phyloP scores from a whole-genome alignment of 164 flowering plant species.

The Aristolochia californica region DNA sequence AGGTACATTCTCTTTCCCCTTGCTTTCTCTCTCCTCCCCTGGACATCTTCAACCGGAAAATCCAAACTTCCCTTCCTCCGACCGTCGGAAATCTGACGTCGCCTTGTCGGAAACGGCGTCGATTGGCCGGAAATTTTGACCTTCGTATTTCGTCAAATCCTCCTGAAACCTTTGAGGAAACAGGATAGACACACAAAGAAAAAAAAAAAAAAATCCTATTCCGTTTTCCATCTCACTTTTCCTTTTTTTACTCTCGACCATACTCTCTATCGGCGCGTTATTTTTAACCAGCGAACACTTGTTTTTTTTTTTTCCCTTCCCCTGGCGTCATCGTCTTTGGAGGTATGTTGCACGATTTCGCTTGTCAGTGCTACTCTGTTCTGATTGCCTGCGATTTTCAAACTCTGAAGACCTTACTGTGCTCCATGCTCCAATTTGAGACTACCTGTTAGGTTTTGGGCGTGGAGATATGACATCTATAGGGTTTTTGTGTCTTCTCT shows the following conservation, averaged over 20 bases:
- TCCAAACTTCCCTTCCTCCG: constrained; percentile 9
- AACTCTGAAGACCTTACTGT: too few species aligned
- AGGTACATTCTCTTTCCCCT: constrained; percentile 3
- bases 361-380: too few species aligned
- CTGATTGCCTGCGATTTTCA: too few species aligned
- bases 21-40: constrained; percentile 9
- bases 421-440: too few species aligned
- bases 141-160: background rate
- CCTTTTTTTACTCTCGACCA: background rate
- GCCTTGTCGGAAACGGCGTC: constrained; percentile 10
- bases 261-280: constrained; percentile 20
- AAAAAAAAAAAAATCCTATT: too few species aligned
- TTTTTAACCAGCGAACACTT: constrained; percentile 14
- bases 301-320: background rate
- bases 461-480: too few species aligned
- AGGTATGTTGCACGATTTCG: too few species aligned
- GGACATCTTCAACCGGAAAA: constrained; percentile 25
- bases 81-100: background rate
- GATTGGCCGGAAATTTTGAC: constrained; percentile 2
- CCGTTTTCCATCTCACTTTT: constrained; percentile 8
- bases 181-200: background rate
- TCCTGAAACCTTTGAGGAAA: background rate
- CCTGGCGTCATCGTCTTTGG: background rate
- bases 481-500: too few species aligned
- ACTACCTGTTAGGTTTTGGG: too few species aligned